phyloP scores from a whole-genome alignment of 495 filamentous ascomycete species.

The Lentithecium fluviatile region DNA sequence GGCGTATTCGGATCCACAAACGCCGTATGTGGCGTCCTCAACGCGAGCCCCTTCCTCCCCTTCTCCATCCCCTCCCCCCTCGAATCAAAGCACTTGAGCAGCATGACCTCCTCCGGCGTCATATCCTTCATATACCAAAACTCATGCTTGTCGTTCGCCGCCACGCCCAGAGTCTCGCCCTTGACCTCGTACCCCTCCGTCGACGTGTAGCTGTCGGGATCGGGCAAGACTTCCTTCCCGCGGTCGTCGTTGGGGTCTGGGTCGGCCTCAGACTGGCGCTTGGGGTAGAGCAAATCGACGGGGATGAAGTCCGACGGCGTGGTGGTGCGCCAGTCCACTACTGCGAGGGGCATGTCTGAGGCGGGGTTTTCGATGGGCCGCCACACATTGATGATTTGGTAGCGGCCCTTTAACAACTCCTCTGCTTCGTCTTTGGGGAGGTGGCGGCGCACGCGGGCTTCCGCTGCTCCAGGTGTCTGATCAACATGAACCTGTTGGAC shows the following conservation, averaged over 20 bases:
- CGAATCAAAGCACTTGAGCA: conserved; percentile 45
- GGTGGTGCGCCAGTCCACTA: conserved; percentile 44
- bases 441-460: conserved; percentile 40
- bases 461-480: conserved; percentile 42
- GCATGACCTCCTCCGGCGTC: conserved; percentile 45
- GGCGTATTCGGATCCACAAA: conserved; percentile 43
- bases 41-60: conserved; percentile 37
- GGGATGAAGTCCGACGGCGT: conserved; percentile 39
- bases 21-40: conserved; percentile 45
- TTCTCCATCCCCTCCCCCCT: conserved; percentile 38
- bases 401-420: conserved; percentile 60
- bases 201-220: conserved; percentile 14
- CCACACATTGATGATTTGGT: conserved; percentile 81
- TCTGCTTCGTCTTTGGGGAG: conserved; percentile 56
- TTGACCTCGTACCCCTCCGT: conserved; percentile 42
- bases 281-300: conserved; percentile 42
- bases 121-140: conserved; percentile 46
- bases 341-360: conserved; percentile 42
- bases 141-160: conserved; percentile 39
- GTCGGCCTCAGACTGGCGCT: conserved; percentile 31
- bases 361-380: conserved; percentile 61
- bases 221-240: conserved; percentile 42
- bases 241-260: conserved; percentile 43
- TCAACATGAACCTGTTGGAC: conserved; percentile 47
- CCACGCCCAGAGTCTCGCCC: conserved; percentile 43